phyloP scores from a whole-genome alignment of 192 early-diverging fungal species.

The Coemansia furcata region DNA sequence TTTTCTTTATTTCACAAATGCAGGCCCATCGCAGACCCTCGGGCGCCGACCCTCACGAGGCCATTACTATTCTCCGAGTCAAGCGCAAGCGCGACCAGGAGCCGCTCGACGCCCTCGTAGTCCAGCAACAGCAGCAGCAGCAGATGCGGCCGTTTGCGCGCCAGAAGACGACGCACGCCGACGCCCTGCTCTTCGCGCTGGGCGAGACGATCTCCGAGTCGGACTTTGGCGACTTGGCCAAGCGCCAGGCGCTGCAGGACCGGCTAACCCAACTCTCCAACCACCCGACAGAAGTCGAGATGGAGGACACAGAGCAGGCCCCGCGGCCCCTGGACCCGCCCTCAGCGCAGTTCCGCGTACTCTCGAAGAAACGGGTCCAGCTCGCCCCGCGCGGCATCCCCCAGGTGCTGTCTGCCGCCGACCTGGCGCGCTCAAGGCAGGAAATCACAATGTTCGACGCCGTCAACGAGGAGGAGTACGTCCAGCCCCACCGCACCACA shows the following conservation, averaged over 20 bases:
- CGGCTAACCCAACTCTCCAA: slow-evolving; percentile 24
- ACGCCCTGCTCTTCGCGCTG: slow-evolving; percentile 58
- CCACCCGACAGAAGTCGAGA: slow-evolving; percentile 11
- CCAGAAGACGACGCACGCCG: background rate
- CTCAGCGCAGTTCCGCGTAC: slow-evolving; percentile 23
- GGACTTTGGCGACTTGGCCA: slow-evolving; percentile 56
- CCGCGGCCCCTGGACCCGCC: background rate
- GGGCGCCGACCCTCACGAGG: background rate
- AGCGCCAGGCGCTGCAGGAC: slow-evolving; percentile 56
- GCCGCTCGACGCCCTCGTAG: slow-evolving; percentile 63
- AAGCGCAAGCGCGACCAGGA: slow-evolving; percentile 76
- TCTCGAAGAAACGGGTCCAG: slow-evolving; percentile 20
- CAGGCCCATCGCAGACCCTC: background rate
- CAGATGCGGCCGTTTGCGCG: slow-evolving; percentile 8
- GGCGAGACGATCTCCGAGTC: slow-evolving; percentile 67
- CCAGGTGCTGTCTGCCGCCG: slow-evolving; percentile 25
- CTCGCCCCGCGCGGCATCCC: slow-evolving; percentile 16
- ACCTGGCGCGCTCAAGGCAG: slow-evolving; percentile 35
- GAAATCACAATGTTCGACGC: slow-evolving; percentile 68
- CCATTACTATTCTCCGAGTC: slow-evolving; percentile 67
- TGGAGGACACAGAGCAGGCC: background rate
- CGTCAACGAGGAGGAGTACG: slow-evolving; percentile 55
- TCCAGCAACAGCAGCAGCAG: slow-evolving; percentile 10
- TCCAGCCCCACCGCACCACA: background rate
- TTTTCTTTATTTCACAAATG: slow-evolving; percentile 1